Evolutionary conservation across 1,139 yeast genomes (phyloP).

Genomic region (Diutina scorzettiae): DNA sequence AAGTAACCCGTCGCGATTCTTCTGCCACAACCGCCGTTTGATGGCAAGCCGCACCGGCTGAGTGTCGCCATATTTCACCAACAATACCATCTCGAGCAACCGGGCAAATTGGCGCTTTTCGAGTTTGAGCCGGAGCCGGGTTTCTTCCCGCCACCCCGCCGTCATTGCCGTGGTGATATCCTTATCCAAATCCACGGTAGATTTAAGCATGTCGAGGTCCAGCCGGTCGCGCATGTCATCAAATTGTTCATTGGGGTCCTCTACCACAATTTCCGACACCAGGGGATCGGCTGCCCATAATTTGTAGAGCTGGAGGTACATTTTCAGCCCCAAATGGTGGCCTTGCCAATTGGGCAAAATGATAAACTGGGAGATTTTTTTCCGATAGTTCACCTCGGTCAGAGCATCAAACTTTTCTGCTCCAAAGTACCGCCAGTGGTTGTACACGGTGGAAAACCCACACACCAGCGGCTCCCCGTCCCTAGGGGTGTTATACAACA

Average conservation of each 20-base stretch:
- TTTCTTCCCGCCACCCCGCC: constrained; percentile 31
- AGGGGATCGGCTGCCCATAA: constrained; percentile 40
- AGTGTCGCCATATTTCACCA: constrained; percentile 23
- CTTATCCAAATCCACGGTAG: constrained; percentile 13
- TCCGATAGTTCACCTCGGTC: constrained; percentile 34
- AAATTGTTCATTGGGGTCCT: constrained; percentile 89
- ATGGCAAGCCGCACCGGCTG: constrained; percentile 46
- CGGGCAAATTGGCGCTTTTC: constrained; percentile 72
- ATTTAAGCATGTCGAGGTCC: constrained; percentile 47
- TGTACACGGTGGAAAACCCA: constrained; percentile 78
- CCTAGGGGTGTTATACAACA: constrained; percentile 25
- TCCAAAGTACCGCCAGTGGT: constrained; percentile 69
- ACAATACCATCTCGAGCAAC: constrained; percentile 61
- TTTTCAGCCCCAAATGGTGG: constrained; percentile 52
- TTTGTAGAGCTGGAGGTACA: constrained; percentile 46
- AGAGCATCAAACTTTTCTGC: constrained; percentile 41
- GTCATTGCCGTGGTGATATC: constrained; percentile 16
- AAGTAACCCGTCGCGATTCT: constrained; percentile 66
- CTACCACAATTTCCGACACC: constrained; percentile 75
- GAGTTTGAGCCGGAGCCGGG: constrained; percentile 39
- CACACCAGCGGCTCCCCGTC: constrained; percentile 37
- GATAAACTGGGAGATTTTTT: constrained; percentile 80
- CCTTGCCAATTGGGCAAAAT: constrained; percentile 74
- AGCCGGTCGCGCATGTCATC: constrained; percentile 83
- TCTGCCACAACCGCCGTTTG: constrained; percentile 59